These are phyloP conservation scores for Nemania sp. DNA, from an alignment of 2,329 filamentous ascomycete species.

Conservation along the genomic window DNA sequence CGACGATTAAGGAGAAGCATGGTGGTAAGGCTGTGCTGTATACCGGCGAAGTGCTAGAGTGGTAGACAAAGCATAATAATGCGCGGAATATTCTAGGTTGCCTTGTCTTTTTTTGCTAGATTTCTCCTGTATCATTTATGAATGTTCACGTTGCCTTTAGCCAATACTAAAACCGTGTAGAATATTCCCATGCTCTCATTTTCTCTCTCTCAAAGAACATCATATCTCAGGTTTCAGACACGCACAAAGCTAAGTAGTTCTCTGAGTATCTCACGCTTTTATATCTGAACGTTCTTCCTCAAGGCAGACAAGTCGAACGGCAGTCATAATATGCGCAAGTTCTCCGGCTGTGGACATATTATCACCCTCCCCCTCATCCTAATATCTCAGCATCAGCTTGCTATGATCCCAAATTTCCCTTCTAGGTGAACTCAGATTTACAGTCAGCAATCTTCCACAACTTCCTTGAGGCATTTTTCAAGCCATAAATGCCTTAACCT, in stretches of 20 bases:
- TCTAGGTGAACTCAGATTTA: not conserved
- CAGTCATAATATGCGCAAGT: not conserved
- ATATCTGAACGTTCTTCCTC: not conserved
- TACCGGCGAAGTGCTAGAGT: slow-evolving; percentile 32
- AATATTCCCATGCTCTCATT: not conserved
- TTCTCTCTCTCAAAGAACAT: slow-evolving; percentile 1
- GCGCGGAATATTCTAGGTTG: not conserved
- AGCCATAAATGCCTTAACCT: not conserved
- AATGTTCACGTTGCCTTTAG: not conserved
- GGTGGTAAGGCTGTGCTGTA: slow-evolving; percentile 39
- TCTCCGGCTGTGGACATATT: not conserved
- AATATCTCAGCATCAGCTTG: not conserved
- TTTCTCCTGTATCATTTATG: not conserved
- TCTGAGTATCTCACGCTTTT: not conserved
- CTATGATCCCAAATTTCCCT: not conserved
- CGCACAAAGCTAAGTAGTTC: not conserved
- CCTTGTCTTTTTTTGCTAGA: not conserved
- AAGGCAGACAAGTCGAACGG: not conserved
- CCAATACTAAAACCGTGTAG: not conserved
- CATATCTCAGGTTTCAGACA: not conserved
- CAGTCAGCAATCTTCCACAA: not conserved
- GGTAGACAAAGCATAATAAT: slow-evolving; percentile 7
- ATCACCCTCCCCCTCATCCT: too few relatives aligned
- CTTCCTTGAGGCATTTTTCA: not conserved
- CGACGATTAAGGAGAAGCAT: slow-evolving; percentile 35